Evolutionary conservation across 2,329 filamentous ascomycete species (phyloP).

Genomic region (Colletotrichum magnum): DNA sequence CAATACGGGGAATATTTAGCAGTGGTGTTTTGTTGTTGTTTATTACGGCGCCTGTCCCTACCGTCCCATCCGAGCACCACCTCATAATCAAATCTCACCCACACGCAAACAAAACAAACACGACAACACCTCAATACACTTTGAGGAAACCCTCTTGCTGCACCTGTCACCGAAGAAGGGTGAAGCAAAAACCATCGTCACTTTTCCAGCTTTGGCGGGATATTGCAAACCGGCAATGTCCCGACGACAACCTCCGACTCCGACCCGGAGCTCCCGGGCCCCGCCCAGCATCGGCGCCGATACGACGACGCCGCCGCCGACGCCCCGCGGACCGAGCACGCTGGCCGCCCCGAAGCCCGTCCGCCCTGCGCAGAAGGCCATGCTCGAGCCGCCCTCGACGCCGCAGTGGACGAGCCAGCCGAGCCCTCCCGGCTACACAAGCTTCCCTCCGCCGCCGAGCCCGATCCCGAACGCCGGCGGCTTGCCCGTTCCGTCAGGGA

Average conservation of each 20-base stretch:
- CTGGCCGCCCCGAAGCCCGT: slow-evolving; percentile 34
- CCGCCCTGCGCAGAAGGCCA: slow-evolving; percentile 13
- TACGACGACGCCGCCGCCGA: slow-evolving; percentile 4
- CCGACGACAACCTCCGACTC: slow-evolving; percentile 12
- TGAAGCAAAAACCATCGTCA: slow-evolving; percentile 24
- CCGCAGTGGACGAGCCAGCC: slow-evolving; percentile 27
- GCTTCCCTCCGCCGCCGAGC: slow-evolving; percentile 34
- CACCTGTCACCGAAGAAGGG: no score
- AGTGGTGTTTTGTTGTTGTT: neutral
- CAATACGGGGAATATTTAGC: neutral
- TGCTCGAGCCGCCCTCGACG: slow-evolving; percentile 11
- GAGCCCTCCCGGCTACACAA: slow-evolving; percentile 29
- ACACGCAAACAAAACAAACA: neutral
- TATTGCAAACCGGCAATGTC: slow-evolving; percentile 13
- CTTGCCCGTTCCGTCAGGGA: neutral
- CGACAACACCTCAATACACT: no score
- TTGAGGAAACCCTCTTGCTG: no score
- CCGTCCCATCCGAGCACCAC: slow-evolving; percentile 19
- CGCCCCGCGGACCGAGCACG: slow-evolving; percentile 4
- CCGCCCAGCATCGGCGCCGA: slow-evolving; percentile 2
- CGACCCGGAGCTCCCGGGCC: slow-evolving; percentile 32
- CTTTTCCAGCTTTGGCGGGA: neutral
- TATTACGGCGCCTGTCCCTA: slow-evolving; percentile 27
- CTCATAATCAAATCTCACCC: neutral
- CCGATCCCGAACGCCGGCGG: slow-evolving; percentile 19